Conservation (phyloP, 257 asterid species). For the Solanum piurae region DNA sequence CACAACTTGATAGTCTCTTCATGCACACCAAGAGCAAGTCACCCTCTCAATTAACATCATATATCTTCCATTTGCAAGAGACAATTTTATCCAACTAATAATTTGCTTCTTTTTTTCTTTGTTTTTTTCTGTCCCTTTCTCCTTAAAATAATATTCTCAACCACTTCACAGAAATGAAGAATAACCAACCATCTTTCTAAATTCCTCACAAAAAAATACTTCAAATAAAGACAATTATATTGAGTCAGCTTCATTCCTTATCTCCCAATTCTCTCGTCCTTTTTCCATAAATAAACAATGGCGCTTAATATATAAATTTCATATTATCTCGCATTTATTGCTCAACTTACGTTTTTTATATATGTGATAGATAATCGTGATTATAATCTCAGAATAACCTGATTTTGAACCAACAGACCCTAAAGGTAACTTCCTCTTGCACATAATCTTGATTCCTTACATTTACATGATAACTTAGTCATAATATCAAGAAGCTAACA, state of each 20-base stretch:
- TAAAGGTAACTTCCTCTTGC: not conserved
- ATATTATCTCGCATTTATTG: not conserved
- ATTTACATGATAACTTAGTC: not conserved
- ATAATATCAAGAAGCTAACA: not conserved
- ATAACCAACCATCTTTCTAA: not conserved
- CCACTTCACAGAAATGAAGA: conserved; percentile 8
- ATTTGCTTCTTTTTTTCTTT: not conserved
- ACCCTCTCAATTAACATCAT: not conserved
- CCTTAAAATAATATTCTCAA: conserved; percentile 13
- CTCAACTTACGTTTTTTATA: not conserved
- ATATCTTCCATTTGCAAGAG: conserved; percentile 3
- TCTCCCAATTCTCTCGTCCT: not conserved
- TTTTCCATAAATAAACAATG: not conserved
- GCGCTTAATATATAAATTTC: not conserved
- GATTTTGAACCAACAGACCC: not conserved
- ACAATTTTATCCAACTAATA: conserved; percentile 10
- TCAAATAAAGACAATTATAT: not conserved
- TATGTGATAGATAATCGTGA: not conserved
- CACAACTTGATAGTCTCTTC: not conserved
- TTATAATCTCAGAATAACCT: not conserved
- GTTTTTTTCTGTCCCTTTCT: conserved; percentile 12
- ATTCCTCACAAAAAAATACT: not conserved
- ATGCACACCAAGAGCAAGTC: not conserved
- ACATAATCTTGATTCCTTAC: not conserved
- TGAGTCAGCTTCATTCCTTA: not conserved